Conservation (phyloP, 2,329 filamentous ascomycete genomes). For the Aotearoamyces nothofagi region DNA sequence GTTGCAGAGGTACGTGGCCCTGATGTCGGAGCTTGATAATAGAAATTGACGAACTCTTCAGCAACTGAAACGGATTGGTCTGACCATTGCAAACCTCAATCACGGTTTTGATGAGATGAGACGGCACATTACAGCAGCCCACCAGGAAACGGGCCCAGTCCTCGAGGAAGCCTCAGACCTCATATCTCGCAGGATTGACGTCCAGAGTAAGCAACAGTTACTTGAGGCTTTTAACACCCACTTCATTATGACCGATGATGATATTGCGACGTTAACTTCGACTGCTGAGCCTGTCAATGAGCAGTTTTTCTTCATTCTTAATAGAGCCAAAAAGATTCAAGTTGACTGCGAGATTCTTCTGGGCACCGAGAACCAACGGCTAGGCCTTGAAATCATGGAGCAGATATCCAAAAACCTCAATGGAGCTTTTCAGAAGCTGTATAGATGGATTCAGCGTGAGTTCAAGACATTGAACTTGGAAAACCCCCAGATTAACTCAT, state of each 20-base stretch:
- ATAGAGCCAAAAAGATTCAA: slow-evolving; percentile 73
- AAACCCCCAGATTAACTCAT: slow-evolving; percentile 78
- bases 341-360: slow-evolving; percentile 80
- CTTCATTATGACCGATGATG: slow-evolving; percentile 73
- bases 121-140: slow-evolving; percentile 58
- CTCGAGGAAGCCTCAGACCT: slow-evolving; percentile 64
- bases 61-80: slow-evolving; percentile 78
- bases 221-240: slow-evolving; percentile 65
- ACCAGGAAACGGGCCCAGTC: slow-evolving; percentile 56
- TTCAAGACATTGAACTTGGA: slow-evolving; percentile 88
- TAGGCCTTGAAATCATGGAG: slow-evolving; percentile 85
- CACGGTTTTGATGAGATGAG: slow-evolving; percentile 69
- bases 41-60: slow-evolving; percentile 24
- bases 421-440: slow-evolving; percentile 85
- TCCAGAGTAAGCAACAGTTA: slow-evolving; percentile 68
- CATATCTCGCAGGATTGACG: slow-evolving; percentile 54
- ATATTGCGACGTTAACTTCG: slow-evolving; percentile 60
- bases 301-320: slow-evolving; percentile 63
- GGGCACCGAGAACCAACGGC: slow-evolving; percentile 74
- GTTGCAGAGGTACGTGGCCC: slow-evolving; percentile 59
- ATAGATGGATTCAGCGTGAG: slow-evolving; percentile 86
- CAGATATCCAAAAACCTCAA: slow-evolving; percentile 78
- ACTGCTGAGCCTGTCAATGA: slow-evolving; percentile 74
- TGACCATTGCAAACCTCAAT: slow-evolving; percentile 65
- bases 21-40: not conserved